Evolutionary conservation across 352 stramenopile genomes (phyloP), one percentile per base, ranked within the genome.

Genomic region (Poterioochromonas sp.): DNA sequence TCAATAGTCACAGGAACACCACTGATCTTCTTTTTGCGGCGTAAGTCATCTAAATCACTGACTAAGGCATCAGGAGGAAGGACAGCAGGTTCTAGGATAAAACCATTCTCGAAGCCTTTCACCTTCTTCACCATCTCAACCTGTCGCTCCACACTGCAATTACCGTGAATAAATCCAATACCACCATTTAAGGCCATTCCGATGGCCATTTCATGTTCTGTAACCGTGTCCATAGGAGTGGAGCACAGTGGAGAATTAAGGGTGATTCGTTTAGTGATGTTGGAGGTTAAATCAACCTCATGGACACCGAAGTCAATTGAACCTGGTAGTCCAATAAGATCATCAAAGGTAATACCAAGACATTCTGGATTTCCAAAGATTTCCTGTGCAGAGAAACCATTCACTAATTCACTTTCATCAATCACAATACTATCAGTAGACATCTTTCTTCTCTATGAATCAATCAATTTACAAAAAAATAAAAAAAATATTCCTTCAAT

Each of bases 121-220:
- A 99, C 96, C 73, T 87, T 89, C n/a, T 80, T 77, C 37, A 95
- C 89, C 80, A 93, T 83, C 29, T 79, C 92, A 39, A 91, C 95
- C 86, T 99, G 96, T 78, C 98, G 93, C 77, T 98, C 91, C 41
- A 97, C 83, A 37, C 87, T 95, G 87, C 98, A 97, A 91, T 99
- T 99, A 85, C 98, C 99, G 87, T 99, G 96, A 82, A 99, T 98
- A 82, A 99, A 97, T 39, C 96, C 96, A 80, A 99, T 98, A 49
- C 94, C 92, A 44, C 96, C 96, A 86, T 99, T 94, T 51, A 99
- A 87, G 2, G 96, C 96, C 94, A 99, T 99, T 74, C 90, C 89
- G 79, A 99, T 99, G 68, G 96, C 96, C 96, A 99, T 99, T 63
- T 94, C 88, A 83, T 96, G 88, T 87, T 99, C 96, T 70, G 96